phyloP scores from a whole-genome alignment of 108 stramenopile genomes.

The Pseudonitzschia pungens region DNA sequence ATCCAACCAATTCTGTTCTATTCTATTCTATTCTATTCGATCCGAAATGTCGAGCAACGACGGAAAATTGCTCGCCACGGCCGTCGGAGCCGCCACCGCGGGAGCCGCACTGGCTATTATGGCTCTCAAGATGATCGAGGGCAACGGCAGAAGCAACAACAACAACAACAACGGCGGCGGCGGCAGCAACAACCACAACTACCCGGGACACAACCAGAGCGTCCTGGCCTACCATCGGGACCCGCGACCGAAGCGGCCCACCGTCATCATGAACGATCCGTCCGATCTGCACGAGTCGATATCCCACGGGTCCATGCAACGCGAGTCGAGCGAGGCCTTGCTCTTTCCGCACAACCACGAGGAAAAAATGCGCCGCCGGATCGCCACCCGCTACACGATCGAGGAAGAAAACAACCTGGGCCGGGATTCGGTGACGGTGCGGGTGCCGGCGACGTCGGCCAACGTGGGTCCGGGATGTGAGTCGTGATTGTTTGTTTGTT shows the following conservation, averaged over 20 bases:
- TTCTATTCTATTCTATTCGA: no score
- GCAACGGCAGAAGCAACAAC: background rate
- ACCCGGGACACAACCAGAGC: background rate
- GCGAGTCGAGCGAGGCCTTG: conserved; percentile 30
- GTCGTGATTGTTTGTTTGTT: conserved; percentile 51
- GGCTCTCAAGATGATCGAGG: conserved; percentile 42
- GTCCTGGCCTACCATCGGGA: background rate
- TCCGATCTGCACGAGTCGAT: background rate
- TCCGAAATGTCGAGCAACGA: conserved; percentile 3
- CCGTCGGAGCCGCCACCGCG: conserved; percentile 54
- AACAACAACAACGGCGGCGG: background rate
- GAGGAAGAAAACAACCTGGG: conserved; percentile 83
- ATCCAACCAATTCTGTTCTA: no score
- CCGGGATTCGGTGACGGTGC: conserved; percentile 88
- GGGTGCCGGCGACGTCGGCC: conserved; percentile 97
- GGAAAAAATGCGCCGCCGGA: conserved; percentile 82
- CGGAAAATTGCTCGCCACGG: conserved; percentile 48
- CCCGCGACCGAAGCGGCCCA: conserved; percentile 1
- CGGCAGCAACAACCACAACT: background rate
- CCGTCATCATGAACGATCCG: conserved; percentile 37
- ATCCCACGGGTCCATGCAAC: background rate
- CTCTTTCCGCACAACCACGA: conserved; percentile 87
- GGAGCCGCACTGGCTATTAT: conserved; percentile 54
- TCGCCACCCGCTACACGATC: conserved; percentile 79
- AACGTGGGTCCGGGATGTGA: conserved; percentile 97